Evolutionary conservation across 2,329 filamentous ascomycete genomes (phyloP), one percentile per base, ranked within the genome.

Genomic region (Fusarium algeriense): DNA sequence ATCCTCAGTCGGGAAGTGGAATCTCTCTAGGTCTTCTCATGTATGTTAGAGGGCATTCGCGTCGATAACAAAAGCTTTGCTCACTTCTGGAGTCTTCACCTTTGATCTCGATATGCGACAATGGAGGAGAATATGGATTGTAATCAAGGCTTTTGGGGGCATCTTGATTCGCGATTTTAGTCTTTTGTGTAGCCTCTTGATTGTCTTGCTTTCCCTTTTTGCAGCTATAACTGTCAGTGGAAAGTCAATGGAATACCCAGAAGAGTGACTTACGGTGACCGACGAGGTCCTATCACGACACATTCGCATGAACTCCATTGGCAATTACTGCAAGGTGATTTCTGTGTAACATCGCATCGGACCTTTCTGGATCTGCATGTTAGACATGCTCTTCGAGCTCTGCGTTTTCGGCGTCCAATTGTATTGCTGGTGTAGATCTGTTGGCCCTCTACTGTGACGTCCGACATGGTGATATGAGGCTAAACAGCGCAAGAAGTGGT

Each of bases 281-380:
- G 44, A 7, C 61, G 59, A 37, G 41, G n/a, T 3, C 44, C 30
- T 28, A 64, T 37, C 12, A 64, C 61, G 23, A 57, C 35, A 8
- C 61, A 64, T 14, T 64, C 60, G 10, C 23, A 35, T 3, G 60
- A 15, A 6, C 14, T 64, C 61, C 61, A 64, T 37, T 56, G 32
- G 6, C 61, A 64, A 14, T 64, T 64, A 11, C 48, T 64, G 35
- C 60, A 64, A 3, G 61, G 61, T 5, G 60, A 64, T n/a, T 64
- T 52, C 7, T 44, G 28, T 30, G 43, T 48, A 11, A 64, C 61
- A 43, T 64, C 60, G 13, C 61, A 64, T n/a, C 61, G 41, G 7
- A 64, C 60, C 23, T 64, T 64, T 37, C 61, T 48, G 37, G 61
- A 55, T 14, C 61, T 40, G 28, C 59, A 64, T 2, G 41, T 37